Conservation (phyloP, 2,329 filamentous ascomycete species). For the Pezicula radicicola region DNA sequence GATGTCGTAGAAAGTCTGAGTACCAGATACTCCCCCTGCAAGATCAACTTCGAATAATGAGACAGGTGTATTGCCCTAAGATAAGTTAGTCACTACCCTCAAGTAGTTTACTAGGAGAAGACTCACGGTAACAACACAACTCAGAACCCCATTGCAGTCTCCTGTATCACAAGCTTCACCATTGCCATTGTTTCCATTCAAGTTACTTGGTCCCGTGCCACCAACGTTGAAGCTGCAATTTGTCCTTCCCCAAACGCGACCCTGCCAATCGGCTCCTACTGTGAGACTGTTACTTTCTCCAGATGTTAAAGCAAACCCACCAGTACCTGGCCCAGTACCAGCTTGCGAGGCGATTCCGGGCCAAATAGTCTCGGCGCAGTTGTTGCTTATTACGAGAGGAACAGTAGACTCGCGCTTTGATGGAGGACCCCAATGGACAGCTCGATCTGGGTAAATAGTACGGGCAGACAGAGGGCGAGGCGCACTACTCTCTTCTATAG, state of each 20-base stretch:
- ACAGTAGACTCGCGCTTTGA: slow-evolving; percentile 35
- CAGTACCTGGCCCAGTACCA: slow-evolving; percentile 62
- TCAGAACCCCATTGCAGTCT: slow-evolving; percentile 69
- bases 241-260: slow-evolving; percentile 78
- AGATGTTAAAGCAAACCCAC: slow-evolving; percentile 64
- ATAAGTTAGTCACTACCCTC: slow-evolving; percentile 1
- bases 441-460: background rate
- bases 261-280: slow-evolving; percentile 74
- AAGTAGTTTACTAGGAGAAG: background rate
- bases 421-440: slow-evolving; percentile 20
- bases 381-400: slow-evolving; percentile 68
- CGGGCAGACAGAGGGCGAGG: background rate
- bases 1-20: slow-evolving; percentile 79
- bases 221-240: slow-evolving; percentile 74
- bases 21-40: slow-evolving; percentile 55
- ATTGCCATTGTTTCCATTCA: slow-evolving; percentile 35
- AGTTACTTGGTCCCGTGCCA: slow-evolving; percentile 49
- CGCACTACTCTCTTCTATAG: background rate
- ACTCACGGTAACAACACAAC: slow-evolving; percentile 68
- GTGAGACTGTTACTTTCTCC: slow-evolving; percentile 58
- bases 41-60: slow-evolving; percentile 82
- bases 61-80: slow-evolving; percentile 68
- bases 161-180: slow-evolving; percentile 67
- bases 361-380: slow-evolving; percentile 69
- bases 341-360: slow-evolving; percentile 73